A percentile compares a stretch with the other conserved stretches of the same genome.
Evolutionary conservation across 352 stramenopile species (phyloP).

Genomic region (Globisporangium ultimum): DNA sequence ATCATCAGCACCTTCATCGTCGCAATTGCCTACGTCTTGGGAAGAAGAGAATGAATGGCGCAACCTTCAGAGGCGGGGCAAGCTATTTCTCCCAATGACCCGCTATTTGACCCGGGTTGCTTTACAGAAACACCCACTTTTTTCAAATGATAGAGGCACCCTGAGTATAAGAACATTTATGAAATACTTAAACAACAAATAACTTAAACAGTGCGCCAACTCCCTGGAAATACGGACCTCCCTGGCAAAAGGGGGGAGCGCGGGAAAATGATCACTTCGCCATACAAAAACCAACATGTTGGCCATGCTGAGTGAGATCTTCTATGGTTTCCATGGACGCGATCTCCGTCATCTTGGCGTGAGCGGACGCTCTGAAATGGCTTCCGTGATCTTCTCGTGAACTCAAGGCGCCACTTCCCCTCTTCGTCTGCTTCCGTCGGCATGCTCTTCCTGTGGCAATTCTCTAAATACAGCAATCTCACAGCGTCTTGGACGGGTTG

Average conservation of each 20-base stretch:
- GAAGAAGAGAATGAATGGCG: background rate
- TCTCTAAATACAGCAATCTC: conserved; percentile 17
- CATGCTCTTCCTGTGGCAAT: background rate
- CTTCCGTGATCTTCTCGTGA: conserved; percentile 10
- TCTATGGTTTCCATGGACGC: background rate
- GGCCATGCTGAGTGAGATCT: background rate
- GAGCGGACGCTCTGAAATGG: background rate
- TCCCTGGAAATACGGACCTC: background rate
- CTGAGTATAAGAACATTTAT: background rate
- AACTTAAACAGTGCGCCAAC: conserved; percentile 5
- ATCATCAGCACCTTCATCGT: conserved; percentile 83
- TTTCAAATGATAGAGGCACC: conserved; percentile 1
- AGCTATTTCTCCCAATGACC: background rate
- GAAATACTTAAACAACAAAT: conserved; percentile 9
- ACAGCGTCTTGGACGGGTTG: conserved; percentile 33
- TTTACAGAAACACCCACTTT: background rate
- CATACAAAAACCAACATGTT: conserved; percentile 19
- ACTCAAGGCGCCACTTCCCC: background rate
- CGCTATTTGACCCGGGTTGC: background rate
- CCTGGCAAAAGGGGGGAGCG: too few relatives aligned
- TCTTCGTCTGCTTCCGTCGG: background rate
- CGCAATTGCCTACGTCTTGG: background rate
- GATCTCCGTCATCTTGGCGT: background rate
- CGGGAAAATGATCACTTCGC: conserved; percentile 2
- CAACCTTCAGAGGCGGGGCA: background rate